Conservation (phyloP, 306 rosid species). For the Lathyrus aphaca region DNA sequence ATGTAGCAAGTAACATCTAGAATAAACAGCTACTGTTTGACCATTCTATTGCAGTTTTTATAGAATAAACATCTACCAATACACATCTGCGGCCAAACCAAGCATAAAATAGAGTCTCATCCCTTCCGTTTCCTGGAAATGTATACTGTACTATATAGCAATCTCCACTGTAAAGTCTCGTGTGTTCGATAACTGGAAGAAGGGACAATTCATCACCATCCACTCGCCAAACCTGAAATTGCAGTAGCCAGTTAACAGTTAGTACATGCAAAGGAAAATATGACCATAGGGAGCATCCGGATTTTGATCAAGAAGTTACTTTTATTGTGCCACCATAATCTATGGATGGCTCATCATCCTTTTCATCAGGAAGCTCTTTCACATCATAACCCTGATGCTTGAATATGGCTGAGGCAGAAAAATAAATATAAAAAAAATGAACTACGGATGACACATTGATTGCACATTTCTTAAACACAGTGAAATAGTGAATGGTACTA, state of each 20-base stretch:
- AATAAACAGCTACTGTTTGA: slow-evolving; percentile 8
- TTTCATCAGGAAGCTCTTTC: slow-evolving; percentile 87
- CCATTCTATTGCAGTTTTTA: background rate
- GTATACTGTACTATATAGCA: slow-evolving; percentile 81
- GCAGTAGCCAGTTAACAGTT: slow-evolving; percentile 32
- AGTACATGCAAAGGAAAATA: slow-evolving; percentile 33
- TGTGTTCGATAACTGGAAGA: slow-evolving; percentile 63
- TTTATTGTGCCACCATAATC: slow-evolving; percentile 73
- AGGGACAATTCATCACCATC: slow-evolving; percentile 66
- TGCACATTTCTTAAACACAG: slow-evolving; percentile 20
- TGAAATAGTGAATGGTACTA: slow-evolving; percentile 32
- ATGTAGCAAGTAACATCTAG: slow-evolving; percentile 5
- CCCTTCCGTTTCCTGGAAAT: slow-evolving; percentile 72
- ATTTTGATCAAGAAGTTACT: slow-evolving; percentile 52
- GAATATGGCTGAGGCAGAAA: slow-evolving; percentile 75
- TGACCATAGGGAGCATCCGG: background rate
- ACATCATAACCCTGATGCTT: slow-evolving; percentile 97
- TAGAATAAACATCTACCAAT: slow-evolving; percentile 49
- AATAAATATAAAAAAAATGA: slow-evolving; percentile 31
- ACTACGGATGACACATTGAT: slow-evolving; percentile 29
- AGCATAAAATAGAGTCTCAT: slow-evolving; percentile 72
- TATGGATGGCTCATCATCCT: slow-evolving; percentile 58
- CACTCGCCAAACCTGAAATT: slow-evolving; percentile 83
- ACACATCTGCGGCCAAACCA: slow-evolving; percentile 77
- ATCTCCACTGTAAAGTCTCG: slow-evolving; percentile 78